Evolutionary conservation across 106 monocot species (phyloP).

Genomic region (Narthecium ossifragum): DNA sequence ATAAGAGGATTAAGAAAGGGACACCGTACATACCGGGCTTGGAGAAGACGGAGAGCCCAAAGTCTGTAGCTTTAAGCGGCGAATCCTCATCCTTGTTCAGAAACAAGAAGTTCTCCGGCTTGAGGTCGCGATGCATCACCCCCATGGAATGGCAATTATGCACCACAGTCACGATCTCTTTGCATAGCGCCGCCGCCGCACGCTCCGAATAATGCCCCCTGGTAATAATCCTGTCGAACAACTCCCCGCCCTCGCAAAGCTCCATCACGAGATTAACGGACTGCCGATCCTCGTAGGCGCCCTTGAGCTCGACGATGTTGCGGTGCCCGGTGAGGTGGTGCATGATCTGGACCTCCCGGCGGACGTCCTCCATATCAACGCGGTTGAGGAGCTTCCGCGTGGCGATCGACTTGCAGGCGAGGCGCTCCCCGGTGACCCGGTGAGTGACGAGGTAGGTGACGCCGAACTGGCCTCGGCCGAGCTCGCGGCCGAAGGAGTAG

Average conservation of each 20-base stretch:
- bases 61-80: constrained; percentile 15
- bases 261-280: constrained; percentile 80
- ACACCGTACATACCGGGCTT: constrained; percentile 16
- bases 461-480: constrained; percentile 67
- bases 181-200: constrained; percentile 2
- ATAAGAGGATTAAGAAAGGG: no score
- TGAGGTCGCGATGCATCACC: constrained; percentile 11
- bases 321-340: constrained; percentile 67
- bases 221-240: constrained; percentile 70
- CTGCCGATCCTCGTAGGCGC: constrained; percentile 62
- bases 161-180: constrained; percentile 5
- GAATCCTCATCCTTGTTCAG: constrained; percentile 4
- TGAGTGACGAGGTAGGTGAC: constrained; percentile 53
- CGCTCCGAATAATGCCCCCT: constrained; percentile 3
- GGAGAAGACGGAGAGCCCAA: constrained; percentile 16
- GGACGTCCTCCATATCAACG: constrained; percentile 55
- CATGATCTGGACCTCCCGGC: constrained; percentile 81
- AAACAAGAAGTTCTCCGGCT: constrained; percentile 19
- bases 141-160: constrained; percentile 7
- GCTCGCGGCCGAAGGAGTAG: constrained; percentile 57
- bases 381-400: constrained; percentile 41
- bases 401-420: constrained; percentile 72
- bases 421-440: constrained; percentile 23
- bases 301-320: constrained; percentile 63
- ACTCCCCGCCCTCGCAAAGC: constrained; percentile 80